Evolutionary conservation across 1,284 basidiomycete species (phyloP).

Genomic region (Cutaneotrichosporon sp.): DNA sequence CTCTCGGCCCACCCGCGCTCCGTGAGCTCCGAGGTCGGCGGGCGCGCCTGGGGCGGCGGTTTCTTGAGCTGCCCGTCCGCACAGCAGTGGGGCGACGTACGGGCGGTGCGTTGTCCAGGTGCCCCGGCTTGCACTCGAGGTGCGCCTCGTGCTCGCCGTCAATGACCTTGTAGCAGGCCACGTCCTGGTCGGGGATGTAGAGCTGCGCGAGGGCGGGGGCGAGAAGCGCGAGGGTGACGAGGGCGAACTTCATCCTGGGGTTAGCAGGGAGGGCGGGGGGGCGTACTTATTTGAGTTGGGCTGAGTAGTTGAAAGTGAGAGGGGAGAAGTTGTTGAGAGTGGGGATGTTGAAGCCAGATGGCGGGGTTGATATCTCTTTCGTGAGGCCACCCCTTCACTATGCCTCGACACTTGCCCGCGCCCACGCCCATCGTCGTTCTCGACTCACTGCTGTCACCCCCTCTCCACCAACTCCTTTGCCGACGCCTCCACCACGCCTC

Average conservation of each 20-base stretch:
- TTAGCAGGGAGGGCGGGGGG: not conserved
- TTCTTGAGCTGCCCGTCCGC: not conserved
- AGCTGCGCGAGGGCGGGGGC: not conserved
- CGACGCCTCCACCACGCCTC: no score
- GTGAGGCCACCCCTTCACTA: no score
- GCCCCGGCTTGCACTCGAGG: not conserved
- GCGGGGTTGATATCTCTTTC: not conserved
- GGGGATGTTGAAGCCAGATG: not conserved
- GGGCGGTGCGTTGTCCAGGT: not conserved
- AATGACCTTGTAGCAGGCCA: not conserved
- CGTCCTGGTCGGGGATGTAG: not conserved
- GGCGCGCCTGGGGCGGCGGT: not conserved
- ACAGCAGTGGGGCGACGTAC: not conserved
- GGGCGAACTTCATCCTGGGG: not conserved
- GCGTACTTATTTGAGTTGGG: not conserved
- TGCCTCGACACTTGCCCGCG: no score
- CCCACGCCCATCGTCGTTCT: no score
- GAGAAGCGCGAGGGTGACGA: not conserved
- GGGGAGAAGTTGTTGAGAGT: not conserved
- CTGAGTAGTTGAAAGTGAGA: no score
- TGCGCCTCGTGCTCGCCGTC: not conserved
- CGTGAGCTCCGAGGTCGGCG: not conserved
- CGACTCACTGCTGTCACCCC: no score
- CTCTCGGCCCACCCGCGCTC: not conserved
- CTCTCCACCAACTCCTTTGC: no score